Conservation (phyloP, 768 basidiomycete species). For the Pulveroboletus frians region DNA sequence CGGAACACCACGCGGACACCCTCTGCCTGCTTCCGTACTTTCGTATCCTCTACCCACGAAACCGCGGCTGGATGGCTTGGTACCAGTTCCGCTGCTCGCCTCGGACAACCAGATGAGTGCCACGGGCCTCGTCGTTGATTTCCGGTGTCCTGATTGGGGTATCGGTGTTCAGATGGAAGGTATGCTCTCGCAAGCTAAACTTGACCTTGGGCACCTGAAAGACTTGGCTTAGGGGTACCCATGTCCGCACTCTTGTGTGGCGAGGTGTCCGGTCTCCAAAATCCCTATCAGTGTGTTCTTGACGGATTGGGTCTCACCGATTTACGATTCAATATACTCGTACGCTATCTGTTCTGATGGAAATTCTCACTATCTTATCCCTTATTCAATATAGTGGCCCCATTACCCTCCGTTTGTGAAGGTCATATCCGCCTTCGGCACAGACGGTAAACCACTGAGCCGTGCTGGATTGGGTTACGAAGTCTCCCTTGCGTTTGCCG, state of each 20-base stretch:
- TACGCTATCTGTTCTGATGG: constrained; percentile 4
- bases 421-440: constrained; percentile 19
- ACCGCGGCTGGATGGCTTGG: constrained; percentile 17
- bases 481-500: constrained; percentile 27
- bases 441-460: constrained; percentile 14
- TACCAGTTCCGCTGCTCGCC: constrained; percentile 21
- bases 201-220: not conserved
- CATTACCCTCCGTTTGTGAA: constrained; percentile 23
- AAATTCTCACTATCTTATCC: not conserved
- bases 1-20: constrained; percentile 1
- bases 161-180: constrained; percentile 21
- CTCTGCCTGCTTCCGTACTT: constrained; percentile 2
- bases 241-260: constrained; percentile 24
- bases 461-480: constrained; percentile 25
- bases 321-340: constrained; percentile 21
- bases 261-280: constrained; percentile 17
- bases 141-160: constrained; percentile 20
- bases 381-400: constrained; percentile 19
- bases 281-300: constrained; percentile 17
- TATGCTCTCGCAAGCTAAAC: not conserved
- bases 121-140: constrained; percentile 17
- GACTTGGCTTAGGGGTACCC: constrained; percentile 13
- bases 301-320: constrained; percentile 16
- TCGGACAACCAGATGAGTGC: constrained; percentile 20
- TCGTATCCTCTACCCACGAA: constrained; percentile 18